Percentiles rank a stretch among this genome's conserved stretches.
Conservation (phyloP, 495 filamentous ascomycete species). For the Chaetomium fimeti region DNA sequence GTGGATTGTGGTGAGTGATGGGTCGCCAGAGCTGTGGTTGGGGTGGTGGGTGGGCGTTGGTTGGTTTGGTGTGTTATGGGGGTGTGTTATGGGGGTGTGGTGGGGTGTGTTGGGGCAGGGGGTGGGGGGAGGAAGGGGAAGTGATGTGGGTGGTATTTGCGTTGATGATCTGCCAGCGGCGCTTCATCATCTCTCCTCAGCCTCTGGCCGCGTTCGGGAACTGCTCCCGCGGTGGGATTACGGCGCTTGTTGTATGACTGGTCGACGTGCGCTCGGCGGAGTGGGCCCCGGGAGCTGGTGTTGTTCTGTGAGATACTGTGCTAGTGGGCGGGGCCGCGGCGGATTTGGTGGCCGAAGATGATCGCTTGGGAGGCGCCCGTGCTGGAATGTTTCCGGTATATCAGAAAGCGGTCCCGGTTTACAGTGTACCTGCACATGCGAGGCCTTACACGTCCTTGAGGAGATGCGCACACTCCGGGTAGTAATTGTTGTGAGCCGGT, state of each 20-base stretch:
- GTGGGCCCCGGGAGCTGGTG: too few species aligned
- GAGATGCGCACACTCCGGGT: slow-evolving; percentile 59
- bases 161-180: slow-evolving; percentile 70
- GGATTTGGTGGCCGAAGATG: slow-evolving; percentile 73
- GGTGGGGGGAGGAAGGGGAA: too few species aligned
- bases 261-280: slow-evolving; percentile 68
- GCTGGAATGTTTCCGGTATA: slow-evolving; percentile 31
- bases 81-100: too few species aligned
- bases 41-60: too few species aligned
- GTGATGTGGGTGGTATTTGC: slow-evolving; percentile 30
- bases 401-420: not conserved
- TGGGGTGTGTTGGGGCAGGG: too few species aligned
- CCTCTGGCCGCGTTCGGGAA: slow-evolving; percentile 53
- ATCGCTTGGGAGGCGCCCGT: slow-evolving; percentile 61
- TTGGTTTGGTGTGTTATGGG: too few species aligned
- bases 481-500: slow-evolving; percentile 50
- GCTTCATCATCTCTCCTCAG: slow-evolving; percentile 51
- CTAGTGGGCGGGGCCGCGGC: too few species aligned
- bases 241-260: slow-evolving; percentile 64
- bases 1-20: too few species aligned
- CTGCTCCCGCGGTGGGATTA: slow-evolving; percentile 54
- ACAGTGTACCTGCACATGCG: not conserved
- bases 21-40: too few species aligned
- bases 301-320: too few species aligned
- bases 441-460: slow-evolving; percentile 54